Conservation (phyloP, 768 basidiomycete genomes). For the Favolaschia claudopus region DNA sequence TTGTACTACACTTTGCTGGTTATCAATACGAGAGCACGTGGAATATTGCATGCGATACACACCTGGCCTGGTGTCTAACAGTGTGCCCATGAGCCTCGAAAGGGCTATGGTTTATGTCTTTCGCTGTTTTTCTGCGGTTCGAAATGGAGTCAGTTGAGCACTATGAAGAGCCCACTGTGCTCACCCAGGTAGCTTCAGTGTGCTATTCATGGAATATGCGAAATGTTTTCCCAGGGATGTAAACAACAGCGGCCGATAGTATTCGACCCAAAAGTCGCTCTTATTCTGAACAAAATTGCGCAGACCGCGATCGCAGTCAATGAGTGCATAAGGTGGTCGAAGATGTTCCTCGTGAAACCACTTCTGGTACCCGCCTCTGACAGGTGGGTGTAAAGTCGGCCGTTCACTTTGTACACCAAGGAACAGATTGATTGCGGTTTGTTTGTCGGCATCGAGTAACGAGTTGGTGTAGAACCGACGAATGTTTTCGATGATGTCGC, state of each 20-base stretch:
- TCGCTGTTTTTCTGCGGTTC: conserved; percentile 66
- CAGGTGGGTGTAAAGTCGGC: conserved; percentile 54
- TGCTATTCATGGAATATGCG: conserved; percentile 92
- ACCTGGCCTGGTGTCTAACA: conserved; percentile 46
- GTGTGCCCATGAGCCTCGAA: conserved; percentile 68
- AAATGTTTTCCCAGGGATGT: conserved; percentile 89
- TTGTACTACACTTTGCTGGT: conserved; percentile 66
- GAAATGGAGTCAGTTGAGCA: neutral
- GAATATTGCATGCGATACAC: neutral
- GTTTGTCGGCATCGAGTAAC: conserved; percentile 94
- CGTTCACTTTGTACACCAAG: conserved; percentile 75
- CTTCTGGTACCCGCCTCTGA: conserved; percentile 77
- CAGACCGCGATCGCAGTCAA: conserved; percentile 70
- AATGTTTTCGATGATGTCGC: conserved; percentile 96
- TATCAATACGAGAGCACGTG: conserved; percentile 3
- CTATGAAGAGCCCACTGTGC: conserved; percentile 27
- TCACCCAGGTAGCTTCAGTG: conserved; percentile 82
- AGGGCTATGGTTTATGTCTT: conserved; percentile 75
- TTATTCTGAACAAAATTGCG: conserved; percentile 62
- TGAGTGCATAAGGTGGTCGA: conserved; percentile 68
- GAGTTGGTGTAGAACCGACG: conserved; percentile 95
- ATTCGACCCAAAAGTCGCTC: conserved; percentile 88
- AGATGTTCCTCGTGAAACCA: conserved; percentile 86
- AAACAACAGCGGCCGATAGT: conserved; percentile 85
- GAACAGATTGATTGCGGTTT: conserved; percentile 97